phyloP scores from a whole-genome alignment of 75 land plant genomes.

The Sequoiadendron giganteum region DNA sequence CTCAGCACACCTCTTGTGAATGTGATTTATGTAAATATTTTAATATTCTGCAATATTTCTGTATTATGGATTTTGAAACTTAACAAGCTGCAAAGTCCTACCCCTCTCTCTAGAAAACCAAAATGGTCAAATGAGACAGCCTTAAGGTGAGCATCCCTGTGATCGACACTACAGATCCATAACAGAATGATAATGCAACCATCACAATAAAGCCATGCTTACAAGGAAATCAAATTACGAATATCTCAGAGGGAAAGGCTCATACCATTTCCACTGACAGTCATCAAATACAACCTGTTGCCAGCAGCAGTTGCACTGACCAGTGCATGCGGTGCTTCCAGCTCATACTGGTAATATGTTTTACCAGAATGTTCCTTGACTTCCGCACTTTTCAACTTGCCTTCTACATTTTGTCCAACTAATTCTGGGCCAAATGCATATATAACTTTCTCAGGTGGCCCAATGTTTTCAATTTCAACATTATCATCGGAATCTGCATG shows the following conservation, averaged over 20 bases:
- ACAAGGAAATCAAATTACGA: background rate
- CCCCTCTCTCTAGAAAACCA: background rate
- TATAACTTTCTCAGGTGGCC: slow-evolving; percentile 90
- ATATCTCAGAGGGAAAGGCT: background rate
- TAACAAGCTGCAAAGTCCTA: background rate
- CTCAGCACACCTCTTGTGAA: background rate
- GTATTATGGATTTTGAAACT: too few species aligned
- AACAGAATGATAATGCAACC: background rate
- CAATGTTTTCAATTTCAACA: slow-evolving; percentile 77
- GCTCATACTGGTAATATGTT: slow-evolving; percentile 83
- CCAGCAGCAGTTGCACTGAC: slow-evolving; percentile 97
- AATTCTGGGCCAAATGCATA: slow-evolving; percentile 95
- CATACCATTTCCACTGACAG: slow-evolving; percentile 78
- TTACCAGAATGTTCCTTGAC: slow-evolving; percentile 67
- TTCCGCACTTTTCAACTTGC: slow-evolving; percentile 70
- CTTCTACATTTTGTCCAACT: slow-evolving; percentile 91
- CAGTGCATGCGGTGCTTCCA: slow-evolving; percentile 85
- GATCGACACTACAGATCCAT: background rate
- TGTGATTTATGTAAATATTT: too few species aligned
- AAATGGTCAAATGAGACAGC: background rate
- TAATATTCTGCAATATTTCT: too few species aligned
- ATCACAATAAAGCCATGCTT: background rate
- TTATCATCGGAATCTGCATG: slow-evolving; percentile 62
- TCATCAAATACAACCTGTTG: slow-evolving; percentile 92
- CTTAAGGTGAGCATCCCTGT: background rate